phyloP scores from a whole-genome alignment of 495 filamentous ascomycete species.

The Aspergillus panamensis region DNA sequence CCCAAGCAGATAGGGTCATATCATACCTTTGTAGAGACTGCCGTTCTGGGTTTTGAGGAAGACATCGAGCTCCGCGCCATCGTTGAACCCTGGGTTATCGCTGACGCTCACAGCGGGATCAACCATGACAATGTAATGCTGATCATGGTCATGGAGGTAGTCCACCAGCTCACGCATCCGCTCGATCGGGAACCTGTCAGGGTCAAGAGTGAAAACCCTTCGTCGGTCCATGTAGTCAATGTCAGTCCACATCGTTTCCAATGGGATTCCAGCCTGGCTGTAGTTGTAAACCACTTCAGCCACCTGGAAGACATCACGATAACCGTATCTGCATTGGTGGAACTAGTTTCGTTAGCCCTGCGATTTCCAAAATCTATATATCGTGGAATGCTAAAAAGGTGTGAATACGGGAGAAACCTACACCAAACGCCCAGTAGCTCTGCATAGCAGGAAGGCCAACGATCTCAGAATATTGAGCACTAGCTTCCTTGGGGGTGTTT shows the following conservation, averaged over 20 bases:
- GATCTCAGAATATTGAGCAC: slow-evolving; percentile 69
- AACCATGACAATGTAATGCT: slow-evolving; percentile 85
- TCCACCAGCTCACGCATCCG: slow-evolving; percentile 66
- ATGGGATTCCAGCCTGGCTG: slow-evolving; percentile 66
- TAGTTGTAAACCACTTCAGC: slow-evolving; percentile 82
- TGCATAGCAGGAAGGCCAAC: slow-evolving; percentile 70
- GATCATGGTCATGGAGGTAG: slow-evolving; percentile 68
- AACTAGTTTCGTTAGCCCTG: slow-evolving; percentile 37
- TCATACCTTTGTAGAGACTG: slow-evolving; percentile 60
- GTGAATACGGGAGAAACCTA: slow-evolving; percentile 22
- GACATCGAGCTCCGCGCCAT: slow-evolving; percentile 56
- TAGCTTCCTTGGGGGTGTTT: slow-evolving; percentile 65
- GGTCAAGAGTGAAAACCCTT: slow-evolving; percentile 71
- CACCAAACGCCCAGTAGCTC: slow-evolving; percentile 80
- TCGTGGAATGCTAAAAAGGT: background rate
- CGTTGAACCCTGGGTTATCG: slow-evolving; percentile 60
- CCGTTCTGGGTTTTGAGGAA: slow-evolving; percentile 66
- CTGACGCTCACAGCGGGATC: slow-evolving; percentile 66
- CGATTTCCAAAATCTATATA: too few species aligned
- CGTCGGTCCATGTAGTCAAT: slow-evolving; percentile 74
- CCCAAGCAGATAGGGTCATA: background rate
- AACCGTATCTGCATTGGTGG: slow-evolving; percentile 82
- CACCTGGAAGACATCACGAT: slow-evolving; percentile 70
- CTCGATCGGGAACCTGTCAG: slow-evolving; percentile 63
- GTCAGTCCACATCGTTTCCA: slow-evolving; percentile 90